Conservation (phyloP, 2,329 filamentous ascomycete genomes). For the Aureobasidium subglaciale region DNA sequence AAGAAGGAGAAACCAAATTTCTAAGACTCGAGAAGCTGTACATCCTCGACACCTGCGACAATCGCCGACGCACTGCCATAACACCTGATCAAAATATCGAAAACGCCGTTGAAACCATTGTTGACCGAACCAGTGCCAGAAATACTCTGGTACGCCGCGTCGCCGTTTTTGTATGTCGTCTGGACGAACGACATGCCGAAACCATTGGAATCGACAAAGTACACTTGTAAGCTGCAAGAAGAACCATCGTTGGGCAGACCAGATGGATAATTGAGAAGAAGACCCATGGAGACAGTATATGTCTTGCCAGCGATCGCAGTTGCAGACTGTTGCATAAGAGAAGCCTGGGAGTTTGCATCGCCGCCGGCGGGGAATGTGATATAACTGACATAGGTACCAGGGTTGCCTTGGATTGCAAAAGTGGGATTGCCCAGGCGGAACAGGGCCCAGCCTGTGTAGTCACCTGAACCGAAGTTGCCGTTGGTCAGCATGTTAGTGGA, state of each 20-base stretch:
- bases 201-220: conserved; percentile 10
- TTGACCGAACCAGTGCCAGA: not conserved
- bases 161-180: not conserved
- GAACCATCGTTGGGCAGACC: conserved; percentile 1
- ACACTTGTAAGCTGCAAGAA: conserved; percentile 2
- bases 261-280: conserved; percentile 2
- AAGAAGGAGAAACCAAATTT: not conserved
- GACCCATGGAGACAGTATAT: not conserved
- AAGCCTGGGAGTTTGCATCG: conserved; percentile 1
- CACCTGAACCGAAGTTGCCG: conserved; percentile 1
- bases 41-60: conserved; percentile 9
- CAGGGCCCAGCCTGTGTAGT: conserved; percentile 1
- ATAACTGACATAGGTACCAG: not conserved
- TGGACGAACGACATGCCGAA: not conserved
- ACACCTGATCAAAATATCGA: conserved; percentile 10
- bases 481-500: conserved; percentile 4
- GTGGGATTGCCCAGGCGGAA: not conserved
- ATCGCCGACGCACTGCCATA: conserved; percentile 3
- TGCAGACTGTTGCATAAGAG: conserved; percentile 1
- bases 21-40: conserved; percentile 8
- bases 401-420: conserved; percentile 5
- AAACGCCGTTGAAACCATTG: not conserved
- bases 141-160: conserved; percentile 7
- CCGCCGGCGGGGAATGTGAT: conserved; percentile 10
- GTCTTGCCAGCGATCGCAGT: not conserved